Conservation (phyloP, 208 protist genomes). For the Trichomonas vaginalis region DNA sequence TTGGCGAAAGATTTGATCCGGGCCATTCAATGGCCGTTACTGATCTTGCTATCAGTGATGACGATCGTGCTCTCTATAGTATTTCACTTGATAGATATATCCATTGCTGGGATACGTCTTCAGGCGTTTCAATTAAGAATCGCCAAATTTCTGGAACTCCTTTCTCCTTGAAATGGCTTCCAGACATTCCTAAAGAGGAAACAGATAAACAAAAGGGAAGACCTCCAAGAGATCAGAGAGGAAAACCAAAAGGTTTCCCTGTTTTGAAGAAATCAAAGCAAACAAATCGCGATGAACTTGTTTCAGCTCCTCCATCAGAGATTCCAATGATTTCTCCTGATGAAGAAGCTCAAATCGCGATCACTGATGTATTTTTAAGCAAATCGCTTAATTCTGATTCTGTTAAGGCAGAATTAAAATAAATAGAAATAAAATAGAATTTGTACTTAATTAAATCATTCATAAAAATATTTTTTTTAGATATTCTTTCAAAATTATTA, state of each 20-base stretch:
- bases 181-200: background rate
- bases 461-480: too few species aligned
- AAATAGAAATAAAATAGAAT: background rate
- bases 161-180: background rate
- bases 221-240: too few species aligned
- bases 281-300: background rate
- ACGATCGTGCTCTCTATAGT: background rate
- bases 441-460: too few species aligned
- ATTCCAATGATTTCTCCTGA: background rate
- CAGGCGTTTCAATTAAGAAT: background rate
- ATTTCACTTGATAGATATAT: background rate
- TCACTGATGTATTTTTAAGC: background rate
- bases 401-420: background rate
- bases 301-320: background rate
- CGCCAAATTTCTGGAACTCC: background rate
- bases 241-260: background rate
- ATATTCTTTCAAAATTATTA: too few species aligned
- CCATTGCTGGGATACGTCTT: background rate
- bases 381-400: background rate
- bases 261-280: background rate
- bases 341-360: background rate
- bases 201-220: background rate
- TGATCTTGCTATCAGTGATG: background rate
- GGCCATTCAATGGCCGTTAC: background rate
- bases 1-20: background rate